phyloP scores from a whole-genome alignment of 805 yeast species.

The Suhomyces vadensis region DNA sequence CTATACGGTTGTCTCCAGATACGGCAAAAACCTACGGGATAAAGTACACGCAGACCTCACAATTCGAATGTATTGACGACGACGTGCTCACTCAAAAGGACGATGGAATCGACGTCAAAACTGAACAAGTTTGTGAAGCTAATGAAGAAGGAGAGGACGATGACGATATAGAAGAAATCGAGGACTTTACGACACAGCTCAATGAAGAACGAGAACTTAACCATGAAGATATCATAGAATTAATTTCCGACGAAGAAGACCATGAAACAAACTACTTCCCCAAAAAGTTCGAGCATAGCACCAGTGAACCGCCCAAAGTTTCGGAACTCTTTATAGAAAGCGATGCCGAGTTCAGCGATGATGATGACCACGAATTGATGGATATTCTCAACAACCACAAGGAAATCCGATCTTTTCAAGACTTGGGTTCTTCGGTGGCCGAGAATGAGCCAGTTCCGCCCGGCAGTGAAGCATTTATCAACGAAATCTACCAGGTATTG shows the following conservation, averaged over 20 bases:
- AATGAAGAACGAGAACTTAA: conserved; percentile 41
- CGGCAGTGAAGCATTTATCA: conserved; percentile 55
- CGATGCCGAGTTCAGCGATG: conserved; percentile 26
- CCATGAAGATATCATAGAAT: conserved; percentile 34
- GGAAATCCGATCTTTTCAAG: conserved; percentile 12
- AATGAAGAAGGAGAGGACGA: conserved; percentile 18
- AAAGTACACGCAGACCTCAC: conserved; percentile 18
- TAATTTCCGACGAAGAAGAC: conserved; percentile 37
- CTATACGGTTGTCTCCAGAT: conserved; percentile 34
- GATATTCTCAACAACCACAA: conserved; percentile 14
- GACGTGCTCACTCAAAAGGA: conserved; percentile 9
- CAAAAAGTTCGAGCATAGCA: neutral
- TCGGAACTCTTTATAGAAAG: neutral
- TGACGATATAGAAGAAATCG: conserved; percentile 28
- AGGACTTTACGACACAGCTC: conserved; percentile 38
- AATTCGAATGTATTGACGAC: conserved; percentile 11
- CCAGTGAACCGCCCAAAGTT: neutral
- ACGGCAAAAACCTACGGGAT: conserved; percentile 34
- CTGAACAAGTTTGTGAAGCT: neutral
- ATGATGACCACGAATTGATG: conserved; percentile 34
- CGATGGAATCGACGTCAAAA: neutral
- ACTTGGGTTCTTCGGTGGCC: conserved; percentile 12
- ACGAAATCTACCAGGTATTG: conserved; percentile 63
- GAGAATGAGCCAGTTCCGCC: conserved; percentile 23
- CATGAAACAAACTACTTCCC: conserved; percentile 8